Percentiles rank a stretch among this genome's conserved stretches.
Evolutionary conservation across 176 grass and related monocot species (phyloP).

Genomic region (Calamus simplicifolius): DNA sequence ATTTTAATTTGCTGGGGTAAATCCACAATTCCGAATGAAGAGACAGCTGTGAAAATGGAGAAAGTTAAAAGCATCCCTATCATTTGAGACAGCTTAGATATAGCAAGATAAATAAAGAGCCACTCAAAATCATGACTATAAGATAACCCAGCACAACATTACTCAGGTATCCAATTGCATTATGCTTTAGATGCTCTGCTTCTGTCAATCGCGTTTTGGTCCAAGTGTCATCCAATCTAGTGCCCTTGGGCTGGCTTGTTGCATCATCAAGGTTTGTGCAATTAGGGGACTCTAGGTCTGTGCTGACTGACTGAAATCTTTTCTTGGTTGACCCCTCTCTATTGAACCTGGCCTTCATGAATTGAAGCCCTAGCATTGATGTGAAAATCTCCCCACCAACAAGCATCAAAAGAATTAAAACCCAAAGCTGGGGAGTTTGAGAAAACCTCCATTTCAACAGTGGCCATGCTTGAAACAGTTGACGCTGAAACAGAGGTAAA

Average conservation of each 20-base stretch:
- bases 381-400: slow-evolving; percentile 63
- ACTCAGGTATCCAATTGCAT: slow-evolving; percentile 31
- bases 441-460: slow-evolving; percentile 79
- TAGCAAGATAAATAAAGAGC: slow-evolving; percentile 42
- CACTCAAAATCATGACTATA: slow-evolving; percentile 20
- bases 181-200: slow-evolving; percentile 18
- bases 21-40: slow-evolving; percentile 71
- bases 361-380: slow-evolving; percentile 50
- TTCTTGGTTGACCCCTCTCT: slow-evolving; percentile 19
- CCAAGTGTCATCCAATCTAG: not conserved
- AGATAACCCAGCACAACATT: slow-evolving; percentile 40
- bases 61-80: slow-evolving; percentile 33
- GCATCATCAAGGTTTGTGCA: slow-evolving; percentile 4
- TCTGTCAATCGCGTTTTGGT: not conserved
- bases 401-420: slow-evolving; percentile 58
- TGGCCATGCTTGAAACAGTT: slow-evolving; percentile 70
- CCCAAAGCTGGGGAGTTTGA: slow-evolving; percentile 43
- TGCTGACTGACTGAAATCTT: slow-evolving; percentile 11
- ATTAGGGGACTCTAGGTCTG: slow-evolving; percentile 28
- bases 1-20: slow-evolving; percentile 76
- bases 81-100: slow-evolving; percentile 46
- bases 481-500: slow-evolving; percentile 60
- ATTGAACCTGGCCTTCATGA: slow-evolving; percentile 27
- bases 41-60: slow-evolving; percentile 61
- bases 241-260: not conserved